Evolutionary conservation across 2,329 filamentous ascomycete species (phyloP).

Genomic region (Phaeoacremonium minimum): DNA sequence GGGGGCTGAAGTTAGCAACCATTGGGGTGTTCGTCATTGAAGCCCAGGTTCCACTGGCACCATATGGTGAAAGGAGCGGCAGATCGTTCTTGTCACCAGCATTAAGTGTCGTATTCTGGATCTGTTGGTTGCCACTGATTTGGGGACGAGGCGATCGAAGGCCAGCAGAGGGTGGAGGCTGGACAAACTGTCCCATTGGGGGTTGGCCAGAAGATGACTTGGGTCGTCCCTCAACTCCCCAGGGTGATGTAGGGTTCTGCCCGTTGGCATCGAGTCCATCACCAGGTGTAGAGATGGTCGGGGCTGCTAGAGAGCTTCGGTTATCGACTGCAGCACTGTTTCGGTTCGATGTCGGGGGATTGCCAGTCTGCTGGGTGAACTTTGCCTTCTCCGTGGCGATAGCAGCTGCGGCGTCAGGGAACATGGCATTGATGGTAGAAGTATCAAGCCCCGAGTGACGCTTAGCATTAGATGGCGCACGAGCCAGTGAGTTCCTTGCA

Average conservation of each 20-base stretch:
- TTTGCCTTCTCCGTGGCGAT: constrained; percentile 98
- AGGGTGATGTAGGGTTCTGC: constrained; percentile 73
- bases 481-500: constrained; percentile 79
- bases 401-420: constrained; percentile 95
- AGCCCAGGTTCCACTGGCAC: constrained; percentile 85
- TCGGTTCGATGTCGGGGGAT: constrained; percentile 83
- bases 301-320: constrained; percentile 68
- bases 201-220: constrained; percentile 76
- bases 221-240: constrained; percentile 64
- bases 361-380: constrained; percentile 91
- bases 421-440: constrained; percentile 96
- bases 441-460: constrained; percentile 92
- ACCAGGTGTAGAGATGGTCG: constrained; percentile 68
- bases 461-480: constrained; percentile 76
- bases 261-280: constrained; percentile 57
- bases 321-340: constrained; percentile 82
- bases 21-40: constrained; percentile 98
- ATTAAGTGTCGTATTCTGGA: constrained; percentile 80
- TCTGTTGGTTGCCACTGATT: constrained; percentile 61
- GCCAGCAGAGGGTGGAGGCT: constrained; percentile 69
- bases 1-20: constrained; percentile 74
- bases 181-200: constrained; percentile 92
- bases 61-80: constrained; percentile 81
- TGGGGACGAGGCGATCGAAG: constrained; percentile 78
- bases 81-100: constrained; percentile 72